Evolutionary conservation across 2,329 filamentous ascomycete species (phyloP).

Genomic region (Cordyceps fumosorosea): DNA sequence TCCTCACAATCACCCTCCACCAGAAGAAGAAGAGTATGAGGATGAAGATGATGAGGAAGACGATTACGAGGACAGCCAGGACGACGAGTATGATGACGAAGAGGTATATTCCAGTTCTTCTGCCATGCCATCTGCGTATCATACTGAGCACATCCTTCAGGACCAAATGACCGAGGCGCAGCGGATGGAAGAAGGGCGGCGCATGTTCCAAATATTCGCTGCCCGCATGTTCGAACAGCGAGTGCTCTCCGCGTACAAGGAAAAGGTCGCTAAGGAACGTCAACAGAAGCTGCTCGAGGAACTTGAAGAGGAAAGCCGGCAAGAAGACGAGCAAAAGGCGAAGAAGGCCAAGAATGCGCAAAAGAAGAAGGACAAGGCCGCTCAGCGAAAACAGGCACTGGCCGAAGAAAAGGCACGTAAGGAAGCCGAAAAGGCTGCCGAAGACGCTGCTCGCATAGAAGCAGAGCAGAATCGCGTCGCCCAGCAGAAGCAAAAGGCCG

Average conservation of each 20-base stretch:
- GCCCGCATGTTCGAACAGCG: conserved; percentile 98
- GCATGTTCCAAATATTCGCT: conserved; percentile 99
- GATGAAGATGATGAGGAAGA: conserved; percentile 54
- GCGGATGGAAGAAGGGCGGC: conserved; percentile 94
- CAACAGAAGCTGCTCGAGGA: conserved; percentile 88
- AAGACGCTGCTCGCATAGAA: conserved; percentile 70
- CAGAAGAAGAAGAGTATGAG: conserved; percentile 69
- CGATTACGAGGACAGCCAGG: conserved; percentile 53
- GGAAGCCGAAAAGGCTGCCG: conserved; percentile 82
- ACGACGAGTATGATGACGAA: conserved; percentile 64
- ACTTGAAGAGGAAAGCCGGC: conserved; percentile 74
- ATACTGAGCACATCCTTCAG: conserved; percentile 51
- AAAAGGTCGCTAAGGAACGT: conserved; percentile 90
- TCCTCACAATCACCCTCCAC: conserved; percentile 66
- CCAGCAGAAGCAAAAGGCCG: conserved; percentile 73
- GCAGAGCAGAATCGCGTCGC: conserved; percentile 73
- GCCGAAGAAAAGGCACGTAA: conserved; percentile 87
- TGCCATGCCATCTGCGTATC: conserved; percentile 32
- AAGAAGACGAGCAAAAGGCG: conserved; percentile 72
- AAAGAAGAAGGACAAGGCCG: conserved; percentile 91
- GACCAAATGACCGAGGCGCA: conserved; percentile 97
- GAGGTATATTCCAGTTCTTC: conserved; percentile 53
- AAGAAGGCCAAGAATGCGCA: conserved; percentile 93
- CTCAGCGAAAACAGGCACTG: conserved; percentile 76
- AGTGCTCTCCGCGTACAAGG: conserved; percentile 92